Percentiles rank a stretch among this genome's conserved stretches.
Evolutionary conservation across 352 stramenopile species (phyloP).

Genomic region (Detonula confervacea): DNA sequence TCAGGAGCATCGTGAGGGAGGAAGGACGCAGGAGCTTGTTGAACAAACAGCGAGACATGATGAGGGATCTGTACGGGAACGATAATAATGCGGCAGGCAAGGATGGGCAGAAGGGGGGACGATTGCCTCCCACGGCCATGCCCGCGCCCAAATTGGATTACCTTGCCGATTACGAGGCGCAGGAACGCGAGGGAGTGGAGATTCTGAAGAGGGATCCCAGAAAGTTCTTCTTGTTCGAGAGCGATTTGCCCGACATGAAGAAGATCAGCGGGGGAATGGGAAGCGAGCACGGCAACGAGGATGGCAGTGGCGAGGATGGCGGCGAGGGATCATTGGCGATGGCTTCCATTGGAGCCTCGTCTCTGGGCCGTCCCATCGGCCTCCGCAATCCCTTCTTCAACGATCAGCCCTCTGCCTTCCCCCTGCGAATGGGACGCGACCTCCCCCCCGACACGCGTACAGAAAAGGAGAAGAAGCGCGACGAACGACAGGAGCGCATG

Average conservation of each 20-base stretch:
- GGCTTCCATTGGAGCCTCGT: neutral
- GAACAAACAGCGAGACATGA: constrained; percentile 68
- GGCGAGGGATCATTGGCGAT: constrained; percentile 2
- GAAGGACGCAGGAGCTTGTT: constrained; percentile 64
- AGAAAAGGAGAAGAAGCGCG: constrained; percentile 78
- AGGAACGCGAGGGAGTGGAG: constrained; percentile 73
- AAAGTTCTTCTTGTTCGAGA: constrained; percentile 80
- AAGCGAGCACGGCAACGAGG: no score
- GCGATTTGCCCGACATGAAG: constrained; percentile 37
- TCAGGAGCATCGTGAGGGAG: constrained; percentile 65
- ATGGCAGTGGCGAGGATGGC: constrained; percentile 3
- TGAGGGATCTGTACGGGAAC: constrained; percentile 60
- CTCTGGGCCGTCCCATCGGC: constrained; percentile 61
- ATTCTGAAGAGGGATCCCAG: constrained; percentile 72
- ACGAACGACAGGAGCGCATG: constrained; percentile 73
- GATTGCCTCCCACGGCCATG: constrained; percentile 49
- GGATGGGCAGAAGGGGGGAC: constrained; percentile 21
- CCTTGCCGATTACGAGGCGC: constrained; percentile 65
- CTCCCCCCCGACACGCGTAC: constrained; percentile 68
- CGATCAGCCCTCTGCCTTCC: constrained; percentile 60
- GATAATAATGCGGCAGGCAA: constrained; percentile 28
- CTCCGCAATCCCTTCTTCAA: constrained; percentile 67
- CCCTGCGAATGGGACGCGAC: constrained; percentile 59
- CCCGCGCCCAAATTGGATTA: constrained; percentile 69
- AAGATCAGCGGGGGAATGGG: no score